Conservation (phyloP, 2,329 filamentous ascomycete species). For the Graphilbum fragrans region DNA sequence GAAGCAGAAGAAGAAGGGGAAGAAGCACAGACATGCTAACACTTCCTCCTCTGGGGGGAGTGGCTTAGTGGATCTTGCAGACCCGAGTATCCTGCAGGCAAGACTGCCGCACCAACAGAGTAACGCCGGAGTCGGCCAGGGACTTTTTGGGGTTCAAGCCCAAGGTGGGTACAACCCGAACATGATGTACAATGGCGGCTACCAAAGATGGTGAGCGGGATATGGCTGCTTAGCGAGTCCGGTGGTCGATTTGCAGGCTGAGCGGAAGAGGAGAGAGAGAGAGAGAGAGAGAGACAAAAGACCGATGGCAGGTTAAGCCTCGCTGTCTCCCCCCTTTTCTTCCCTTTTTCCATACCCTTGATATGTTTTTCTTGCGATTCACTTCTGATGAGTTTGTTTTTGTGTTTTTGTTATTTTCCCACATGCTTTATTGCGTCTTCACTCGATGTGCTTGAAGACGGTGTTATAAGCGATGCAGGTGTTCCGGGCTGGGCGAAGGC, state of each 20-base stretch:
- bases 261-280: neutral
- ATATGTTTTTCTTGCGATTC: constrained; percentile 2
- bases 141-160: constrained; percentile 74
- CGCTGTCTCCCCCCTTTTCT: neutral
- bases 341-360: constrained; percentile 2
- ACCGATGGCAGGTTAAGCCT: neutral
- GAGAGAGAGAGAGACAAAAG: neutral
- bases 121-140: constrained; percentile 75
- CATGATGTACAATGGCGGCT: constrained; percentile 71
- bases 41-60: constrained; percentile 99
- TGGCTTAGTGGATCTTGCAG: constrained; percentile 99
- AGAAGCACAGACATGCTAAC: constrained; percentile 99
- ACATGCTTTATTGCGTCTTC: constrained; percentile 7
- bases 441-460: neutral
- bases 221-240: neutral
- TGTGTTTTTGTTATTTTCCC: constrained; percentile 7
- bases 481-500: neutral
- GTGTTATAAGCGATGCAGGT: neutral
- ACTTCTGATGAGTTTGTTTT: too few species aligned
- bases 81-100: constrained; percentile 98
- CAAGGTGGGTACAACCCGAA: constrained; percentile 92
- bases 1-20: constrained; percentile 99
- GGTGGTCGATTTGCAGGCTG: neutral
- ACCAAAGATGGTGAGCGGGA: constrained; percentile 52
- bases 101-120: constrained; percentile 81